These are phyloP conservation scores for Acanthamoeba comandoni DNA, from an alignment of 208 protist species.

Conservation along the genomic window DNA sequence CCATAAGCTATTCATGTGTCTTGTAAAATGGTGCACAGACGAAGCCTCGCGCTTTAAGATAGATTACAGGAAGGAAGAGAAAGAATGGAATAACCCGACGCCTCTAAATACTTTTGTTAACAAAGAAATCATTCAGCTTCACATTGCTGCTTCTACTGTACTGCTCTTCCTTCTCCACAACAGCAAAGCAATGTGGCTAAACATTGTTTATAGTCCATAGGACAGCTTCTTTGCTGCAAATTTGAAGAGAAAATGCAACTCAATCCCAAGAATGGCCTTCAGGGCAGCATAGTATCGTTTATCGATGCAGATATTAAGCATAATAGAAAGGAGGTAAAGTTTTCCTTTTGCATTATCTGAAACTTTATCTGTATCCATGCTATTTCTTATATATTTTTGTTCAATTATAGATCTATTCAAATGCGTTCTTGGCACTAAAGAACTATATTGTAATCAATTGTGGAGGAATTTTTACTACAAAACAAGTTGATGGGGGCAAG, in stretches of 20 bases:
- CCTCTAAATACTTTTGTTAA: conserved; percentile 24
- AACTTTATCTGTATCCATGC: neutral
- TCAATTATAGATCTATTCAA: neutral
- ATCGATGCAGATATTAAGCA: conserved; percentile 66
- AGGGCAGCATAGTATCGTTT: neutral
- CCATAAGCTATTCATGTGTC: conserved; percentile 11
- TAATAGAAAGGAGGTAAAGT: neutral
- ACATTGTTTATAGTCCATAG: neutral
- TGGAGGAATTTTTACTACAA: conserved; percentile 44
- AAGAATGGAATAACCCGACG: conserved; percentile 39
- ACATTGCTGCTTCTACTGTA: conserved; percentile 13
- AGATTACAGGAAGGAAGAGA: conserved; percentile 75
- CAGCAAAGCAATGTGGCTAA: neutral
- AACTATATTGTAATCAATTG: conserved; percentile 68
- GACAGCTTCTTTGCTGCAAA: conserved; percentile 37
- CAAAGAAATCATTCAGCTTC: conserved; percentile 16
- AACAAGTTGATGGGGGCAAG: conserved; percentile 16
- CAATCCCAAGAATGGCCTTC: conserved; percentile 41
- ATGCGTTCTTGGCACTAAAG: conserved; percentile 31
- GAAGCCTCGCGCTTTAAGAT: conserved; percentile 48
- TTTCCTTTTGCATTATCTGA: neutral
- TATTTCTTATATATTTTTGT: neutral
- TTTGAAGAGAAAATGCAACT: conserved; percentile 69
- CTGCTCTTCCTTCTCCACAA: neutral
- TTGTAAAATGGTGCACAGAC: conserved; percentile 44